Evolutionary conservation across 2,329 filamentous ascomycete genomes (phyloP).

Genomic region (Rhytidhysteron rufulum): DNA sequence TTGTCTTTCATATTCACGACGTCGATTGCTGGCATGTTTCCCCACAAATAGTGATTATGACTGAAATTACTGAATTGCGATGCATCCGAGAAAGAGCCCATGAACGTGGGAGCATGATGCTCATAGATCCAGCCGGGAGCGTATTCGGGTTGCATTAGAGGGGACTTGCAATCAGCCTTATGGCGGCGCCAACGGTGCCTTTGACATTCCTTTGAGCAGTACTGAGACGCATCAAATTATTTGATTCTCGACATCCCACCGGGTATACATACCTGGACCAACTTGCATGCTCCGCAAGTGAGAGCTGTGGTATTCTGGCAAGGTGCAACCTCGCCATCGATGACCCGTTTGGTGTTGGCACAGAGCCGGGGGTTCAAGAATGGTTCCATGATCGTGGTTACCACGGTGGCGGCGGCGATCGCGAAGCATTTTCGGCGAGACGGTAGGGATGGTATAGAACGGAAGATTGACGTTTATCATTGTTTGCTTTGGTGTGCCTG

Average conservation of each 20-base stretch:
- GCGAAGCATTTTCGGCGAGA: too few relatives aligned
- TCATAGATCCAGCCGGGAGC: slow-evolving; percentile 25
- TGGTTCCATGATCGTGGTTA: too few relatives aligned
- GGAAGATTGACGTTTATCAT: too few relatives aligned
- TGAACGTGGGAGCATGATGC: slow-evolving; percentile 20
- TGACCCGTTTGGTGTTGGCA: not conserved
- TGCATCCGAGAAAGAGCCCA: slow-evolving; percentile 3
- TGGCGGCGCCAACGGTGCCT: slow-evolving; percentile 25
- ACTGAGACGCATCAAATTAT: slow-evolving; percentile 16
- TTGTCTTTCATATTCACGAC: slow-evolving; percentile 28
- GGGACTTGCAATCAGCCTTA: slow-evolving; percentile 26
- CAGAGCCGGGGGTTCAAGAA: not conserved
- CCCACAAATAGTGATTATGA: slow-evolving; percentile 28
- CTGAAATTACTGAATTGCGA: slow-evolving; percentile 1
- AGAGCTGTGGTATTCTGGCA: too few relatives aligned
- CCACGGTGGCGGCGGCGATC: too few relatives aligned
- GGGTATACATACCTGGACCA: not conserved
- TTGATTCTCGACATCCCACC: not conserved
- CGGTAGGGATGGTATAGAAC: too few relatives aligned
- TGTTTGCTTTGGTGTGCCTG: too few relatives aligned
- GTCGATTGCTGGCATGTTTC: slow-evolving; percentile 41
- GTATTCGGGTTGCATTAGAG: slow-evolving; percentile 24
- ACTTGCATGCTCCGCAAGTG: not conserved
- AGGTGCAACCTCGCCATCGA: too few relatives aligned
- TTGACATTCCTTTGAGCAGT: slow-evolving; percentile 33